These are phyloP conservation scores for Heliocybe sulcata DNA, from an alignment of 1,284 basidiomycete genomes.

Conservation along the genomic window DNA sequence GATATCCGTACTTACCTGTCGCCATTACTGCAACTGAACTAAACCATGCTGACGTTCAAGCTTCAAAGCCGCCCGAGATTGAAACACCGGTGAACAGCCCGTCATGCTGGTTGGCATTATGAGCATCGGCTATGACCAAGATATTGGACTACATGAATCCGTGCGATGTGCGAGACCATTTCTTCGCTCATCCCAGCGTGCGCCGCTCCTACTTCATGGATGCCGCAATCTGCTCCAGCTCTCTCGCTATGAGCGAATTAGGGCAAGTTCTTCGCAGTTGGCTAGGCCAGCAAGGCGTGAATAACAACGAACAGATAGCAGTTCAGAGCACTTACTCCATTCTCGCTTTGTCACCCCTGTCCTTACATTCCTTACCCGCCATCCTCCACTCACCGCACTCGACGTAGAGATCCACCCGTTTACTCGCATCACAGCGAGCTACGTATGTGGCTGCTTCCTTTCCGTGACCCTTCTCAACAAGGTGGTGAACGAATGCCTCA, in stretches of 20 bases:
- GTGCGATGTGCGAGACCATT: no score
- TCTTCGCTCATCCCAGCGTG: no score
- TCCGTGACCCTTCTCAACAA: conserved; percentile 62
- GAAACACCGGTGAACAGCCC: no score
- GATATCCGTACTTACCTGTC: no score
- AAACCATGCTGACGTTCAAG: no score
- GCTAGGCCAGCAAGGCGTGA: conserved; percentile 28
- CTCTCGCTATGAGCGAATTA: conserved; percentile 71
- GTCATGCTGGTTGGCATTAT: no score
- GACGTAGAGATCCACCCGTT: conserved; percentile 80
- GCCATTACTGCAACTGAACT: no score
- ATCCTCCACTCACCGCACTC: conserved; percentile 83
- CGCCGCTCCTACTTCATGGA: conserved; percentile 47
- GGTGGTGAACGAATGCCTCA: conserved; percentile 83
- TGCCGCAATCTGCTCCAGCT: conserved; percentile 63
- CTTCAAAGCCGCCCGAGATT: no score
- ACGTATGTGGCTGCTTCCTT: conserved; percentile 77
- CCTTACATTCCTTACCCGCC: conserved; percentile 85
- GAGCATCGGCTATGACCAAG: no score
- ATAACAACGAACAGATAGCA: conserved; percentile 4
- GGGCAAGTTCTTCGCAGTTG: conserved; percentile 65
- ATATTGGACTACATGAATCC: no score
- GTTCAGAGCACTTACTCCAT: conserved; percentile 58
- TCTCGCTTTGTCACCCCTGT: conserved; percentile 73
- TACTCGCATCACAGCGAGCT: conserved; percentile 75